Base-by-base conservation (phyloP, 768 basidiomycete species). In the Sarcodon aspratus region DNA sequence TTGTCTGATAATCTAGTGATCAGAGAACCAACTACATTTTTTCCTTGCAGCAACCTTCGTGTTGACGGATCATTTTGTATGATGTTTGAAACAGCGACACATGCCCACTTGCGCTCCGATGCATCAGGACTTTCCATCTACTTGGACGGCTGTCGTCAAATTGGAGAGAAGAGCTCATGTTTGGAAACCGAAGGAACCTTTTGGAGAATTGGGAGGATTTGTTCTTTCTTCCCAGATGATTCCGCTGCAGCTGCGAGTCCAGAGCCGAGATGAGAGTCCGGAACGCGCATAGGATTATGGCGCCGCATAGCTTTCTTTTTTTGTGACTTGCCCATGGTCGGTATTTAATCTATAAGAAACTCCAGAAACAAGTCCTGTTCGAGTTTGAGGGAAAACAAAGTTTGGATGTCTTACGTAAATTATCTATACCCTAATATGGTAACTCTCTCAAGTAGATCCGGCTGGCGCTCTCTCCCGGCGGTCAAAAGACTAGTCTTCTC, bases 1-100 rank as follows among this genome's bases (percentile, higher is more conserved):
- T 72, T 76, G 61, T 97, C 94, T 8, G 88, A 85, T 44, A 96
- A 69, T n/a, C 93, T 75, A 8, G 79, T 80, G 58, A 96, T 92
- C 57, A 96, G 66, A 32, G 78, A 78, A 6, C 87, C 90, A 34
- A 97, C 88, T 34, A 95, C 74, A 61, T 93, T 91, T 67, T 88
- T 91, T 31, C 88, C 86, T 59, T 95, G 93, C 15, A 97, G 73
- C 56, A 97, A 67, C 53, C 94, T 69, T 52, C 94, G 72, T 11
- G 94, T 96, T 7, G 90, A 89, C 15, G 93, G 85, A 63, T 97
- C 94, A 55, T 95, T 95, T 62, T 93, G 87, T 53, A 95, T 95
- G 45, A 97, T 69, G 63, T 90, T 95, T 9, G 89, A 92, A n/a
- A 95, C 85, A 1, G 93, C 92, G 18, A 93, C 91, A 62, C 93